phyloP scores from a whole-genome alignment of 768 basidiomycete species.

The Pulveroboletus frians region DNA sequence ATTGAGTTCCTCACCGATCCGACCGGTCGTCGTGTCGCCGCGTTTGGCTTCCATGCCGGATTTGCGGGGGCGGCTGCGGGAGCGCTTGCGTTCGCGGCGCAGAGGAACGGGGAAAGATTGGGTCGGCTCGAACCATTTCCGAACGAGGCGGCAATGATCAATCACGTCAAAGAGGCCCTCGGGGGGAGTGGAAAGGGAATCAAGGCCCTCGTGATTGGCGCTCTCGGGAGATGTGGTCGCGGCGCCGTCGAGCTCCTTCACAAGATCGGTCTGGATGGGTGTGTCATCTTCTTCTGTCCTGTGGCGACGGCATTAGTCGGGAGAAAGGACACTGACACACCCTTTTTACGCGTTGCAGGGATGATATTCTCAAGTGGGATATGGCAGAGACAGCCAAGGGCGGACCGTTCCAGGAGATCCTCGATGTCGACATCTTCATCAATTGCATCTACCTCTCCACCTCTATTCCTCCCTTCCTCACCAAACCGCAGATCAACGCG shows the following conservation, averaged over 20 bases:
- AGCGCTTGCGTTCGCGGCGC: conserved; percentile 72
- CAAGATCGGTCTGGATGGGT: conserved; percentile 95
- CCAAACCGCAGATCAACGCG: conserved; percentile 59
- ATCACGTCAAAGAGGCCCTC: conserved; percentile 59
- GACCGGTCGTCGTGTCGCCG: conserved; percentile 85
- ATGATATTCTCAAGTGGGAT: conserved; percentile 97
- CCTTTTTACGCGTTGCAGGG: conserved; percentile 39
- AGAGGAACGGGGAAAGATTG: conserved; percentile 53
- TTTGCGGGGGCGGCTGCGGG: conserved; percentile 97
- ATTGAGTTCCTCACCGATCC: conserved; percentile 91
- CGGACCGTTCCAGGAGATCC: conserved; percentile 91
- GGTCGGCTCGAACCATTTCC: conserved; percentile 73
- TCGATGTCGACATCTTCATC: conserved; percentile 96
- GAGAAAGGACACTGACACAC: not conserved
- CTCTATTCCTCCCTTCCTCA: conserved; percentile 79
- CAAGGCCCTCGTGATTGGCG: conserved; percentile 91
- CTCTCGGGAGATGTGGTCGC: conserved; percentile 88
- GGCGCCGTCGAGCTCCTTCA: conserved; percentile 94
- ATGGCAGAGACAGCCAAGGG: conserved; percentile 94
- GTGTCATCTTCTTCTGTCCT: not conserved
- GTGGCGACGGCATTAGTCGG: no score
- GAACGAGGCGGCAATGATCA: conserved; percentile 83
- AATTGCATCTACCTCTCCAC: conserved; percentile 98
- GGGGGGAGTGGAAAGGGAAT: conserved; percentile 67
- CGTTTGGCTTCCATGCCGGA: conserved; percentile 97